Conservation (phyloP, 1,284 basidiomycete genomes). For the Cutaneotrichosporon sp. region DNA sequence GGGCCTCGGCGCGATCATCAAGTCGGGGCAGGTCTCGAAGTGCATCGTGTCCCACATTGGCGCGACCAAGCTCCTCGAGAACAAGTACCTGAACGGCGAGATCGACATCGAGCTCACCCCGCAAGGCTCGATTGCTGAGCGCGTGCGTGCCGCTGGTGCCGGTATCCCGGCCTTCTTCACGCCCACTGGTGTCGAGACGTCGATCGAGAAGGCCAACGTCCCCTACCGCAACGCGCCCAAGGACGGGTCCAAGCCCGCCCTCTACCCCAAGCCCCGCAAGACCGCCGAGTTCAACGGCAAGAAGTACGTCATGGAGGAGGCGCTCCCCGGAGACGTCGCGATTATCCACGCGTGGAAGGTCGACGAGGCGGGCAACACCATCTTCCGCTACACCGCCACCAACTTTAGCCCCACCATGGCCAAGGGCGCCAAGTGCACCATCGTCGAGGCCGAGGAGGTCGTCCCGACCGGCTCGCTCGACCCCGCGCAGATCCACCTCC, state of each 20-base stretch:
- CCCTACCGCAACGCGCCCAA: conserved; percentile 64
- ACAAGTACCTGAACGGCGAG: conserved; percentile 72
- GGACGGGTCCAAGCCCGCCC: conserved; percentile 16
- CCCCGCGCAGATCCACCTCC: conserved; percentile 78
- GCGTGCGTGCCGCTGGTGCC: conserved; percentile 84
- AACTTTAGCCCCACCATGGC: conserved; percentile 86
- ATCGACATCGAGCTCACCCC: conserved; percentile 76
- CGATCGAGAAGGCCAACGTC: conserved; percentile 67
- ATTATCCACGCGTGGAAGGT: conserved; percentile 90
- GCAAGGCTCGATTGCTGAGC: conserved; percentile 75
- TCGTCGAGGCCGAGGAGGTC: conserved; percentile 89
- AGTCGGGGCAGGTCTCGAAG: conserved; percentile 70
- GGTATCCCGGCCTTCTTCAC: conserved; percentile 95
- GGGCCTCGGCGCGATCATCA: conserved; percentile 66
- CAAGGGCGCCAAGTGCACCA: conserved; percentile 80
- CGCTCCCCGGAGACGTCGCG: conserved; percentile 80
- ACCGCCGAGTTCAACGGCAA: conserved; percentile 73
- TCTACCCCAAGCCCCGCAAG: conserved; percentile 66
- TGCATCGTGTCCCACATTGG: conserved; percentile 89
- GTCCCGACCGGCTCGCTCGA: conserved; percentile 78
- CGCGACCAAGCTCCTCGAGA: conserved; percentile 52
- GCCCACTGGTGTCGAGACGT: conserved; percentile 81
- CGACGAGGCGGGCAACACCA: conserved; percentile 77
- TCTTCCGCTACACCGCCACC: conserved; percentile 80
- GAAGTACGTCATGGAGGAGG: conserved; percentile 78